Percentiles rank a stretch among this genome's conserved stretches.
These are phyloP conservation scores for Uronychia binucleata DNA, from an alignment of 73 alveolate genomes.

Conservation along the genomic window DNA sequence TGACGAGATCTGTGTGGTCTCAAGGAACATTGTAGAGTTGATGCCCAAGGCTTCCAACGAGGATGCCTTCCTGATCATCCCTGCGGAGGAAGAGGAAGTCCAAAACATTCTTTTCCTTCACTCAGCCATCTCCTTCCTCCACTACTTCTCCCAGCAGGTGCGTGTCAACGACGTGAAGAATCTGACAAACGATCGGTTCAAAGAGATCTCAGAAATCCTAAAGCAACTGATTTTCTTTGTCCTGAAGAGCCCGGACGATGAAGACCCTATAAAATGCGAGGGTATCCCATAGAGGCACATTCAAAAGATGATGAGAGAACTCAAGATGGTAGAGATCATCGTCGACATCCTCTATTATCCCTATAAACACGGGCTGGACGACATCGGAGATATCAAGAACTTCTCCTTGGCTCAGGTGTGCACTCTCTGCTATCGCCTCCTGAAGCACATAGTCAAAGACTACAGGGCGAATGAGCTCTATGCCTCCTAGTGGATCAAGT, in stretches of 20 bases:
- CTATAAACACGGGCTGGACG: no score
- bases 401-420: no score
- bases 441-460: constrained; percentile 52
- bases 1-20: constrained; percentile 39
- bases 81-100: constrained; percentile 28
- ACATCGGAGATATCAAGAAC: no score
- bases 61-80: constrained; percentile 53
- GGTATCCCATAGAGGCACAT: no score
- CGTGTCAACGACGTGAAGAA: not conserved
- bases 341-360: no score
- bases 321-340: no score
- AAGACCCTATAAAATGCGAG: no score
- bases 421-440: constrained; percentile 27
- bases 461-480: constrained; percentile 63
- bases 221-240: no score
- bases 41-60: constrained; percentile 47
- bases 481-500: constrained; percentile 65
- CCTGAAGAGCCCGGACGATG: no score
- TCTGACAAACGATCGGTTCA: no score
- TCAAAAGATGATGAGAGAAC: no score
- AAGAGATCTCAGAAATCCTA: constrained; percentile 12
- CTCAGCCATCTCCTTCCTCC: constrained; percentile 29
- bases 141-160: not conserved
- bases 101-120: constrained; percentile 53
- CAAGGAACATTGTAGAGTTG: constrained; percentile 46